Evolutionary conservation across 2,329 filamentous ascomycete species (phyloP).

Genomic region (Plenodomus tracheiphilus): DNA sequence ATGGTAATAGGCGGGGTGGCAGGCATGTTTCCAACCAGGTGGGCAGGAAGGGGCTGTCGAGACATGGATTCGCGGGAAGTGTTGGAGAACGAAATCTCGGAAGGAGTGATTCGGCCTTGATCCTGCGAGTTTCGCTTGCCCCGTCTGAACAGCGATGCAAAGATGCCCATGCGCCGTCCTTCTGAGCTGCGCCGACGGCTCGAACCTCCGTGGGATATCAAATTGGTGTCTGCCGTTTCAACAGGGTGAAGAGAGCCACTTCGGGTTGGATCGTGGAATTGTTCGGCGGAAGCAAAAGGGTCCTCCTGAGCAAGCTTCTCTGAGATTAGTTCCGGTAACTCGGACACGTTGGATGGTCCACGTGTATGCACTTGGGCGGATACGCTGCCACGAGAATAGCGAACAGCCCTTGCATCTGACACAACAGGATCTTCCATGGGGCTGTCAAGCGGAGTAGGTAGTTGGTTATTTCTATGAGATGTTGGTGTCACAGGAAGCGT

Average conservation of each 20-base stretch:
- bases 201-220: slow-evolving; percentile 29
- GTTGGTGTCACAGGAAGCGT: slow-evolving; percentile 22
- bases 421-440: slow-evolving; percentile 53
- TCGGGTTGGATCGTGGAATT: slow-evolving; percentile 28
- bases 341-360: slow-evolving; percentile 57
- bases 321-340: slow-evolving; percentile 54
- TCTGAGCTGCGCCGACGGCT: slow-evolving; percentile 40
- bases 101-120: slow-evolving; percentile 59
- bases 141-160: slow-evolving; percentile 68
- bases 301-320: slow-evolving; percentile 41
- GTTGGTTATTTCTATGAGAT: slow-evolving; percentile 26
- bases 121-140: slow-evolving; percentile 55
- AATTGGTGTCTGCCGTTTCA: slow-evolving; percentile 34
- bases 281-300: slow-evolving; percentile 50
- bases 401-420: slow-evolving; percentile 53
- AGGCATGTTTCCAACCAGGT: slow-evolving; percentile 48
- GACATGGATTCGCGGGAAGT: slow-evolving; percentile 86
- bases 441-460: slow-evolving; percentile 46
- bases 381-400: slow-evolving; percentile 53
- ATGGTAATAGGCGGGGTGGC: slow-evolving; percentile 41
- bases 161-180: slow-evolving; percentile 39
- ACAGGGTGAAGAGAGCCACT: slow-evolving; percentile 41
- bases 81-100: slow-evolving; percentile 78
- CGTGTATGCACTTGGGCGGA: slow-evolving; percentile 51
- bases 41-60: slow-evolving; percentile 56